phyloP scores from a whole-genome alignment of 441 rosid genomes.

The Mallotus japonicus region DNA sequence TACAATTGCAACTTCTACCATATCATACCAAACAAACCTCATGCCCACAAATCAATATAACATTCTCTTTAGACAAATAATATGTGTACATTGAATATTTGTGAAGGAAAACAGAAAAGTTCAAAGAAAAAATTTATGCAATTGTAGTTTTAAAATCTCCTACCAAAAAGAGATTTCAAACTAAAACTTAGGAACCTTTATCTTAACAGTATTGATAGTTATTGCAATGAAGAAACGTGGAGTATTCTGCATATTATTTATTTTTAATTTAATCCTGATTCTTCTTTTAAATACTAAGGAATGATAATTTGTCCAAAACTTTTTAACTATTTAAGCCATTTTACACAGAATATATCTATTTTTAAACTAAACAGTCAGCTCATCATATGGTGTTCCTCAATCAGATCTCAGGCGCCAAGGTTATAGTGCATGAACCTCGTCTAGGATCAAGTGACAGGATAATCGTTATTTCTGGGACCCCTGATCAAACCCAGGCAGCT shows the following conservation, averaged over 20 bases:
- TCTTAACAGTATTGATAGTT: not conserved
- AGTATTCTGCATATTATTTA: not conserved
- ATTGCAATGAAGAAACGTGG: not conserved
- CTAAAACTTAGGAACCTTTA: conserved; percentile 1
- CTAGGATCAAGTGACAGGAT: conserved; percentile 77
- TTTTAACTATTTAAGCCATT: conserved; percentile 8
- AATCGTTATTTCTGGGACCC: conserved; percentile 90
- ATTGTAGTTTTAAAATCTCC: not conserved
- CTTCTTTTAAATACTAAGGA: not conserved
- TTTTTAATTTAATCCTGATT: not conserved
- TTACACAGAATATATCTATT: conserved; percentile 10
- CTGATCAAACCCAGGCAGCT: conserved; percentile 94
- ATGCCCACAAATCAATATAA: not conserved
- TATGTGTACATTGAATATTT: not conserved
- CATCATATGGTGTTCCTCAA: conserved; percentile 39
- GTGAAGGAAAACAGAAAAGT: not conserved
- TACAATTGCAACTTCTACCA: not conserved
- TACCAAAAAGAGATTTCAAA: conserved; percentile 1
- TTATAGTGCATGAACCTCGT: conserved; percentile 76
- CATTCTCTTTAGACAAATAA: not conserved
- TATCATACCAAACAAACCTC: not conserved
- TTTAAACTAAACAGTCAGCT: conserved; percentile 21
- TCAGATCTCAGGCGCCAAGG: conserved; percentile 98
- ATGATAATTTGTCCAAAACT: conserved; percentile 7
- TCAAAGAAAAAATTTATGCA: not conserved